Evolutionary conservation across 805 yeast genomes (phyloP).

Genomic region (Schwanniomyces sp.): DNA sequence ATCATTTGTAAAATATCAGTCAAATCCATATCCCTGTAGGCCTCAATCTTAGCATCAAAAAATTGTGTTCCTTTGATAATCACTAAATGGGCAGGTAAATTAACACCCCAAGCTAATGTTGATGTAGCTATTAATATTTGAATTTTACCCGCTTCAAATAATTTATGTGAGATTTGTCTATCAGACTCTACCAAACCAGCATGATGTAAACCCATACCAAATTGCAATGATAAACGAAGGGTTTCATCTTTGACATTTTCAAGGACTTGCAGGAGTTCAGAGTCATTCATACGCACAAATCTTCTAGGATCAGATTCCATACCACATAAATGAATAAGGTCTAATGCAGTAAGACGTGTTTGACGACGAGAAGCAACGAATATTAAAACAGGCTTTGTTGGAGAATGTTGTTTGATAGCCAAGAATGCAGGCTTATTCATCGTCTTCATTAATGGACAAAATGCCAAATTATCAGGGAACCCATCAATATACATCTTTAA

Average conservation of each 20-base stretch:
- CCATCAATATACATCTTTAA: constrained; percentile 86
- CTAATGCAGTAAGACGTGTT: constrained; percentile 77
- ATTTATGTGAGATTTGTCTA: constrained; percentile 65
- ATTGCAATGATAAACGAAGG: constrained; percentile 66
- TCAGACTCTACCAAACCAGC: constrained; percentile 79
- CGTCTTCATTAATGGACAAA: constrained; percentile 81
- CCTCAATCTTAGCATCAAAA: constrained; percentile 63
- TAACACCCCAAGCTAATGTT: constrained; percentile 88
- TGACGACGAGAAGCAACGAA: constrained; percentile 85
- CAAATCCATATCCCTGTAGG: constrained; percentile 76
- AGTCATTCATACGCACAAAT: constrained; percentile 64
- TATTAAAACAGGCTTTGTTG: constrained; percentile 78
- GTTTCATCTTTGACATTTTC: constrained; percentile 78
- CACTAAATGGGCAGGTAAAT: constrained; percentile 77
- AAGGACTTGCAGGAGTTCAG: constrained; percentile 53
- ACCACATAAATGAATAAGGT: constrained; percentile 75
- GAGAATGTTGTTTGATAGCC: constrained; percentile 91
- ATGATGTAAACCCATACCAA: constrained; percentile 81
- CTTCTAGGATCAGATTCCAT: constrained; percentile 74
- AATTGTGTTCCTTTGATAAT: constrained; percentile 76
- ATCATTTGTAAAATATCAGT: constrained; percentile 82
- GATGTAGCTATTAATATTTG: constrained; percentile 77
- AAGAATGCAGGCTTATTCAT: constrained; percentile 89
- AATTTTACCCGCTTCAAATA: constrained; percentile 68
- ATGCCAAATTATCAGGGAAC: constrained; percentile 76